Percentiles rank a stretch among this genome's conserved stretches.
These are phyloP conservation scores for Naganishia randhawae DNA, from an alignment of 768 basidiomycete species.

Conservation along the genomic window DNA sequence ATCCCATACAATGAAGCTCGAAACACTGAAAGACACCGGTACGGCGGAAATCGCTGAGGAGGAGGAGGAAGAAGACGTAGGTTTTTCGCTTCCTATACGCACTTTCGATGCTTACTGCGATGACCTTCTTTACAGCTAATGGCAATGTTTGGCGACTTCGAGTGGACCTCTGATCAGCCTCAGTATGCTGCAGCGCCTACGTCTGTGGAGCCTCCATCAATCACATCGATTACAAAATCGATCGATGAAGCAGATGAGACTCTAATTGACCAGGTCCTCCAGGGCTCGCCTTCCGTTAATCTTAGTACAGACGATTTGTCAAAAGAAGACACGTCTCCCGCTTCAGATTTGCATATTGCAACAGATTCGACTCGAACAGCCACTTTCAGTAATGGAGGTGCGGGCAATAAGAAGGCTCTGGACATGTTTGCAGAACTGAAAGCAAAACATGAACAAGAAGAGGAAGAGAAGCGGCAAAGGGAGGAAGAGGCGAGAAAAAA, in stretches of 20 bases:
- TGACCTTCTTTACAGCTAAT: not conserved
- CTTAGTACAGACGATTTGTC: not conserved
- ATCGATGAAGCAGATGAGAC: constrained; percentile 8
- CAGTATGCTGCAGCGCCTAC: not conserved
- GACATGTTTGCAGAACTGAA: constrained; percentile 12
- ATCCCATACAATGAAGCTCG: not conserved
- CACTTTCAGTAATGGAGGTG: too few species aligned
- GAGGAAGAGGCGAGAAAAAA: constrained; percentile 14
- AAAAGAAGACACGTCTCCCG: not conserved
- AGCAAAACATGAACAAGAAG: constrained; percentile 15
- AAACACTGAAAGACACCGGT: not conserved
- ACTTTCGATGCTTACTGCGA: not conserved
- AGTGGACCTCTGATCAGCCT: constrained; percentile 7
- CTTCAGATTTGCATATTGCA: not conserved
- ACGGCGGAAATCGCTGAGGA: not conserved
- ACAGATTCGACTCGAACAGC: not conserved
- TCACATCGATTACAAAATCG: not conserved
- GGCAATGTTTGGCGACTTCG: constrained; percentile 19
- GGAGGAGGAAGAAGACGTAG: not conserved
- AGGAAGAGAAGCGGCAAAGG: constrained; percentile 4
- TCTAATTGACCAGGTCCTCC: not conserved
- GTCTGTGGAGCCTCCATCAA: not conserved
- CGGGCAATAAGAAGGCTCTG: not conserved
- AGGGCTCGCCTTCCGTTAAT: not conserved
- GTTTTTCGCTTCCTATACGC: not conserved